Conservation (phyloP, 2,329 filamentous ascomycete species). For the Curvularia spicifera region DNA sequence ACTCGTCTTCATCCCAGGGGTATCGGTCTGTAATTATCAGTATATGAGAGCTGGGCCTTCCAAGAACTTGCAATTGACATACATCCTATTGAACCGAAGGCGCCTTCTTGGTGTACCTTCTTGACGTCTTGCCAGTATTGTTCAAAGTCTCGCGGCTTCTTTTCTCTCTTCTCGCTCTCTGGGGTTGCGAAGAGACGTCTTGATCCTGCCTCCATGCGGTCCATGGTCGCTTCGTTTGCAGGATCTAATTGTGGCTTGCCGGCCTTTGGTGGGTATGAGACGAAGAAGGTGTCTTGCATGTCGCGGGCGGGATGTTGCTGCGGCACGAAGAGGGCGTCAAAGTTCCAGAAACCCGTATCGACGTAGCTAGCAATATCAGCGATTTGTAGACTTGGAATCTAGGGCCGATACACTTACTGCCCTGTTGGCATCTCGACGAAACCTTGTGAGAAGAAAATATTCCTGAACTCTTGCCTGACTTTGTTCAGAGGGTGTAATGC, state of each 20-base stretch:
- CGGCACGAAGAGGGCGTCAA: conserved; percentile 93
- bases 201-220: conserved; percentile 57
- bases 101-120: conserved; percentile 86
- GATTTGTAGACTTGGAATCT: neutral
- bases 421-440: conserved; percentile 98
- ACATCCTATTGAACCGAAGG: conserved; percentile 90
- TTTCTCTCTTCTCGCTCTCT: conserved; percentile 59
- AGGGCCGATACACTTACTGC: conserved; percentile 55
- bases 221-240: conserved; percentile 53
- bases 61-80: conserved; percentile 1
- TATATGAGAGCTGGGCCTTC: neutral
- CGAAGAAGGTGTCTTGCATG: conserved; percentile 98
- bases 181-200: conserved; percentile 62
- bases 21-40: conserved; percentile 68
- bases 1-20: conserved; percentile 88
- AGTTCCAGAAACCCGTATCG: conserved; percentile 99
- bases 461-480: conserved; percentile 91
- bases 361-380: conserved; percentile 66
- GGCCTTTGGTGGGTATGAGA: conserved; percentile 82
- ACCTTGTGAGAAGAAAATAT: conserved; percentile 99
- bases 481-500: conserved; percentile 74
- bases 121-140: conserved; percentile 88
- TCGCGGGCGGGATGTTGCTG: conserved; percentile 98
- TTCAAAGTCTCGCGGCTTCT: conserved; percentile 70
- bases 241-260: conserved; percentile 69